Evolutionary conservation across 345 rosid species (phyloP).

Genomic region (Eucalyptus cloeziana): DNA sequence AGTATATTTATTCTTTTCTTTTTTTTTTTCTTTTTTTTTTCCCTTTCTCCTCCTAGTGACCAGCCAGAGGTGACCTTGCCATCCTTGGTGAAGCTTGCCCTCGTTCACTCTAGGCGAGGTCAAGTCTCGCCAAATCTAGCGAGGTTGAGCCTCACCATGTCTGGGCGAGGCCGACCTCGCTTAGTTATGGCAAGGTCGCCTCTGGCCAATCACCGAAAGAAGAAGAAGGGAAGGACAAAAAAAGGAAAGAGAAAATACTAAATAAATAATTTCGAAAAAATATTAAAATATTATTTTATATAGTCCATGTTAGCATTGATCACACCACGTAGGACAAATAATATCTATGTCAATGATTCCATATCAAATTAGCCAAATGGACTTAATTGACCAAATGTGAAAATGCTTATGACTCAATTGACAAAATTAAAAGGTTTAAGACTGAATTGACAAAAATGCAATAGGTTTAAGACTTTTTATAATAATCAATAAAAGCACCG

Average conservation of each 20-base stretch:
- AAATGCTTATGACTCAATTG: accelerated
- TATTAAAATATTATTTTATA: no score
- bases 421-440: accelerated
- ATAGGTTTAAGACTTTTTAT: no score
- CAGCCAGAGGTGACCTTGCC: accelerated
- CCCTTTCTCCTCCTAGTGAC: no score
- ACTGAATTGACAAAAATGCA: accelerated
- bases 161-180: accelerated
- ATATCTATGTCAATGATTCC: accelerated
- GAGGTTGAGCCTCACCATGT: background rate
- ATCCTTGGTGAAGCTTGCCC: background rate
- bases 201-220: accelerated
- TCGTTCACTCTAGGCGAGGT: no score
- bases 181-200: no score
- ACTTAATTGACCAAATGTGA: no score
- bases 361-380: accelerated
- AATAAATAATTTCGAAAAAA: no score
- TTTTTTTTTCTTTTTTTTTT: accelerated
- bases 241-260: no score
- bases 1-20: no score
- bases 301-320: no score
- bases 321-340: accelerated
- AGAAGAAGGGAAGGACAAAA: no score
- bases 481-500: background rate
- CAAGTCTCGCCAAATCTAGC: accelerated